These are phyloP conservation scores for Pleurotus sapidus DNA, from an alignment of 768 basidiomycete species.

Conservation along the genomic window DNA sequence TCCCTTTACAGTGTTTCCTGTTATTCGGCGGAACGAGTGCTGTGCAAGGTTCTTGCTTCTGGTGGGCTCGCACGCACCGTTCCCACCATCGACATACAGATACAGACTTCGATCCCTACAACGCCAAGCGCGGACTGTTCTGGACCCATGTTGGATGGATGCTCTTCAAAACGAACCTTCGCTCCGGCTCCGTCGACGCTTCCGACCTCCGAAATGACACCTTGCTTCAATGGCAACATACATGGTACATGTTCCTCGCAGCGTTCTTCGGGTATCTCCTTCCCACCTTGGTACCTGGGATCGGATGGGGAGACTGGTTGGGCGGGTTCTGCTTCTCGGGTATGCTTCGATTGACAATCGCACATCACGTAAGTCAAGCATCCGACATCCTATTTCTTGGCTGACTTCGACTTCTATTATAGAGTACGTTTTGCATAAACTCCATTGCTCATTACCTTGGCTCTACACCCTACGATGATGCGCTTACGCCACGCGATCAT, in stretches of 20 bases:
- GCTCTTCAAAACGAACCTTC: conserved; percentile 70
- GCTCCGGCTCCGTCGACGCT: conserved; percentile 68
- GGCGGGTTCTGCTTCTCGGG: conserved; percentile 79
- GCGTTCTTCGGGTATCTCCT: conserved; percentile 68
- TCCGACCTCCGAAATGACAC: conserved; percentile 70
- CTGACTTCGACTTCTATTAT: conserved; percentile 7
- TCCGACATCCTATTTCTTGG: conserved; percentile 6
- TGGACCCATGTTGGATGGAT: conserved; percentile 89
- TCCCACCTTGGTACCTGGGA: conserved; percentile 65
- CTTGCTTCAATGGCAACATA: conserved; percentile 78
- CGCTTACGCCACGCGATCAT: conserved; percentile 72
- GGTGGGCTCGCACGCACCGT: conserved; percentile 85
- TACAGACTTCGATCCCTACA: conserved; percentile 84
- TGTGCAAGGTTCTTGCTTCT: conserved; percentile 83
- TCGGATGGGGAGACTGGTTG: conserved; percentile 72
- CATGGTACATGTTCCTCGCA: conserved; percentile 62
- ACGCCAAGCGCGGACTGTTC: conserved; percentile 71
- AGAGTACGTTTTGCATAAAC: conserved; percentile 89
- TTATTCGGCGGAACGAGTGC: conserved; percentile 77
- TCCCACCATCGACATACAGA: conserved; percentile 85
- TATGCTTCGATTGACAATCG: conserved; percentile 67
- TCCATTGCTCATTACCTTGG: conserved; percentile 87
- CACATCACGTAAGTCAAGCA: conserved; percentile 67
- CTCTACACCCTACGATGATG: conserved; percentile 79
- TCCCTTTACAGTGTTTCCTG: conserved; percentile 68